Evolutionary conservation across 2,329 filamentous ascomycete genomes (phyloP).

Genomic region (Rachicladosporium sp.): DNA sequence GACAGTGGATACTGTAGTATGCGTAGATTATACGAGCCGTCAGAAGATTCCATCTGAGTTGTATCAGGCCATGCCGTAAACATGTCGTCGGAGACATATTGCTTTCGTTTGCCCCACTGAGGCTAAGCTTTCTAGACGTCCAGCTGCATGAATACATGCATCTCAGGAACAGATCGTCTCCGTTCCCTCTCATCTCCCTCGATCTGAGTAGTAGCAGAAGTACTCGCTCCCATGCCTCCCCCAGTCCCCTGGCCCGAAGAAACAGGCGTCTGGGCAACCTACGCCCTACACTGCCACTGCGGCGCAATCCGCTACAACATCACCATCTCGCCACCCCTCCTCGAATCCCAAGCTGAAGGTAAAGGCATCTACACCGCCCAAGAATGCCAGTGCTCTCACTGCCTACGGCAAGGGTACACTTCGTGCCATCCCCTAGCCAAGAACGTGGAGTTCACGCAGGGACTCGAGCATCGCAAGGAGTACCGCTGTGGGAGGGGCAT

Average conservation of each 20-base stretch:
- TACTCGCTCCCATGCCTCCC: neutral
- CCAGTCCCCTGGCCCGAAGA: slow-evolving; percentile 8
- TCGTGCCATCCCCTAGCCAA: slow-evolving; percentile 11
- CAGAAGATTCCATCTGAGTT: too few species aligned
- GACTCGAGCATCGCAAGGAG: slow-evolving; percentile 9
- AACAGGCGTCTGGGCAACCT: slow-evolving; percentile 10
- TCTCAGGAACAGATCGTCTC: too few species aligned
- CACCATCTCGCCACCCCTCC: slow-evolving; percentile 16
- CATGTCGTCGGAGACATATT: too few species aligned
- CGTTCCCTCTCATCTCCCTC: too few species aligned
- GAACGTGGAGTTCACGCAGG: slow-evolving; percentile 12
- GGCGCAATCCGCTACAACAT: slow-evolving; percentile 15
- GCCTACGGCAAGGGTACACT: slow-evolving; percentile 12
- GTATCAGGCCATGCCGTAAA: too few species aligned
- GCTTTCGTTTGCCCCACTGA: too few species aligned
- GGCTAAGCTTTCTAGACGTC: too few species aligned
- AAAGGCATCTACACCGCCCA: slow-evolving; percentile 10
- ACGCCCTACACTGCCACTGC: slow-evolving; percentile 20
- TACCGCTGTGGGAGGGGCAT: slow-evolving; percentile 12
- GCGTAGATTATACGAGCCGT: too few species aligned
- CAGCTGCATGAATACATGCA: too few species aligned
- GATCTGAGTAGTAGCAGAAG: too few species aligned
- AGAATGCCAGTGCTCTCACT: slow-evolving; percentile 16
- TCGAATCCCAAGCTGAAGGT: slow-evolving; percentile 6
- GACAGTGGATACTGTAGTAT: too few species aligned